Conservation (phyloP, 2,329 filamentous ascomycete species). For the Alternaria sp. region DNA sequence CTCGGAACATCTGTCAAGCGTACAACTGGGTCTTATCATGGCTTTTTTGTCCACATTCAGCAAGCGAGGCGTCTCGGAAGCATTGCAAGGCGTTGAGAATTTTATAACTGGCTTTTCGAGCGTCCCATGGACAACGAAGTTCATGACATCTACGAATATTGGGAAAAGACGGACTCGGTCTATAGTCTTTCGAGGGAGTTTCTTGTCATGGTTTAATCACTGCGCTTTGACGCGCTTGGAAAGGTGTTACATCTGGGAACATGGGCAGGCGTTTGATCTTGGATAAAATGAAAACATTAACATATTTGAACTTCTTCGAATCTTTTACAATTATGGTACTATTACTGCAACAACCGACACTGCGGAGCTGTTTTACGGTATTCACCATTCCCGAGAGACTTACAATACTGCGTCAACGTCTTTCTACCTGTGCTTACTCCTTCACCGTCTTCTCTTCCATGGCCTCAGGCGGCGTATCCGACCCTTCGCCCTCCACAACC, state of each 20-base stretch:
- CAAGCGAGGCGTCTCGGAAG: constrained; percentile 47
- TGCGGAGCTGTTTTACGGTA: not conserved
- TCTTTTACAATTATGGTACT: not conserved
- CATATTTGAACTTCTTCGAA: not conserved
- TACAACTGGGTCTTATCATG: constrained; percentile 31
- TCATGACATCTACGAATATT: constrained; percentile 30
- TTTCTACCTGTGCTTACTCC: constrained; percentile 4
- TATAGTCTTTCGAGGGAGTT: constrained; percentile 19
- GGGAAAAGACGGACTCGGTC: constrained; percentile 16
- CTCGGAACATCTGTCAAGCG: constrained; percentile 37
- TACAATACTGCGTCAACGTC: not conserved
- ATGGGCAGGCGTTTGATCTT: constrained; percentile 4
- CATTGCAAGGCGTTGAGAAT: constrained; percentile 36
- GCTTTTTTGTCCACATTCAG: constrained; percentile 29
- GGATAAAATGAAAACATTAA: constrained; percentile 13
- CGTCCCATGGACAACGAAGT: constrained; percentile 32
- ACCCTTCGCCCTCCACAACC: constrained; percentile 29
- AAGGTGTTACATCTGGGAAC: not conserved
- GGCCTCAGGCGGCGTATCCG: constrained; percentile 29
- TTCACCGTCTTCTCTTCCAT: constrained; percentile 33
- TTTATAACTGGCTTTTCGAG: constrained; percentile 31
- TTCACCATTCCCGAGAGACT: not conserved
- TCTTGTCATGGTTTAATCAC: not conserved
- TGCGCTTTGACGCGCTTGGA: constrained; percentile 6
- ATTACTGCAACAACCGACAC: not conserved